Percentiles rank a stretch among this genome's conserved stretches.
Conservation (phyloP, 164 flowering plant species). For the Buxus sempervirens region DNA sequence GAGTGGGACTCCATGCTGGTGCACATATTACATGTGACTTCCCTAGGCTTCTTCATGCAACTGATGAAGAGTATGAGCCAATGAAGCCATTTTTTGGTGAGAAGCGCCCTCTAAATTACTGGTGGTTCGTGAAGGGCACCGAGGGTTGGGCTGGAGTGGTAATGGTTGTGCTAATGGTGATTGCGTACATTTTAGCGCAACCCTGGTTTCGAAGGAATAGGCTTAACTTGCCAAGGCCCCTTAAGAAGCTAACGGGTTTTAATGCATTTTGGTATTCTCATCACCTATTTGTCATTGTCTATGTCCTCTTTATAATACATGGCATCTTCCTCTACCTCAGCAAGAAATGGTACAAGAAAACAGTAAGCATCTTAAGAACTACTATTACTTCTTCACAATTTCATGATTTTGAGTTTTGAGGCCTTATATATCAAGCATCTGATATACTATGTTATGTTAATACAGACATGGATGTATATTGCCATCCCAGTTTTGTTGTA, state of each 20-base stretch:
- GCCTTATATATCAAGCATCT: background rate
- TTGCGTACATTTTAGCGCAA: constrained; percentile 59
- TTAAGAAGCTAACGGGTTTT: constrained; percentile 66
- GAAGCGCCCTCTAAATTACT: constrained; percentile 43
- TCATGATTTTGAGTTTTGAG: background rate
- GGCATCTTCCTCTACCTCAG: constrained; percentile 61
- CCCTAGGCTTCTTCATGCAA: constrained; percentile 60
- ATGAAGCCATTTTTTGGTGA: constrained; percentile 52
- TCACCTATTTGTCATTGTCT: constrained; percentile 69
- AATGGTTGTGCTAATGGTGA: constrained; percentile 71
- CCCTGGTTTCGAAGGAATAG: constrained; percentile 65
- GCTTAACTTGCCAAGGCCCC: constrained; percentile 43
- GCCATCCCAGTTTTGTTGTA: constrained; percentile 43
- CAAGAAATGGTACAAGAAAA: constrained; percentile 67
- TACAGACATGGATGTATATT: constrained; percentile 64
- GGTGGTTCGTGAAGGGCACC: constrained; percentile 67
- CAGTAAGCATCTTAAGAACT: constrained; percentile 35
- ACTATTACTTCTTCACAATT: background rate
- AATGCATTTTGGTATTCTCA: constrained; percentile 91
- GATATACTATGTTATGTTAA: background rate
- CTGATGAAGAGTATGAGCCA: constrained; percentile 46
- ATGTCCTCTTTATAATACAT: constrained; percentile 51
- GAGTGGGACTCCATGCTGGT: constrained; percentile 55
- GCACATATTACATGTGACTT: constrained; percentile 74
- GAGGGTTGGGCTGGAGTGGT: constrained; percentile 72